phyloP scores from a whole-genome alignment of 2,329 filamentous ascomycete genomes.

The Talaromyces marneffei region DNA sequence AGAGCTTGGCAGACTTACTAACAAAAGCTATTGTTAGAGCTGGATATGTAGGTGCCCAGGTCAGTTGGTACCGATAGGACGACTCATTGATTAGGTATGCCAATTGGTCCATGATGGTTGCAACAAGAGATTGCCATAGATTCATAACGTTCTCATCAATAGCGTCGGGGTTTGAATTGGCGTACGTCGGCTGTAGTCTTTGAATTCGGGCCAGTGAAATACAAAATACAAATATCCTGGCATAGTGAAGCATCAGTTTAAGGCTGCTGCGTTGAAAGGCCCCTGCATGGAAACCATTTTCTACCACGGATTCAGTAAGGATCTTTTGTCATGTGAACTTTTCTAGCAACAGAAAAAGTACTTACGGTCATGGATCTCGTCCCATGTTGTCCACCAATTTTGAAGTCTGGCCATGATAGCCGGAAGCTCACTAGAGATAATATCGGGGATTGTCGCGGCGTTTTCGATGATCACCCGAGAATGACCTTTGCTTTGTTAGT shows the following conservation, averaged over 20 bases:
- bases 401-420: conserved; percentile 28
- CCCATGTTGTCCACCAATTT: conserved; percentile 32
- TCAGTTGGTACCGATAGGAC: conserved; percentile 29
- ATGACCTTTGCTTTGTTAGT: conserved; percentile 18
- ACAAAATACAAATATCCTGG: conserved; percentile 29
- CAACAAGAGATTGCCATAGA: conserved; percentile 29
- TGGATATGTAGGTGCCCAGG: conserved; percentile 32
- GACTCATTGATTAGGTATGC: conserved; percentile 28
- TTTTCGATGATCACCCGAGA: conserved; percentile 28
- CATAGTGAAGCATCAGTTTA: conserved; percentile 31
- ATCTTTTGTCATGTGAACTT: background rate
- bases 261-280: conserved; percentile 33
- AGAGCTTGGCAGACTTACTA: conserved; percentile 24
- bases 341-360: background rate
- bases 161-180: conserved; percentile 19
- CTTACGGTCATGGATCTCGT: conserved; percentile 31
- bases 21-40: conserved; percentile 32
- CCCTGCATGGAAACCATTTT: conserved; percentile 33
- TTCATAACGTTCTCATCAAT: conserved; percentile 22
- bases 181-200: conserved; percentile 24
- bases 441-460: conserved; percentile 21
- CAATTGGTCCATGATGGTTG: conserved; percentile 30
- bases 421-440: conserved; percentile 25
- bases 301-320: conserved; percentile 16
- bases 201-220: conserved; percentile 30